Conservation (phyloP, 169 alveolate species). For the Eimeria zaria region DNA sequence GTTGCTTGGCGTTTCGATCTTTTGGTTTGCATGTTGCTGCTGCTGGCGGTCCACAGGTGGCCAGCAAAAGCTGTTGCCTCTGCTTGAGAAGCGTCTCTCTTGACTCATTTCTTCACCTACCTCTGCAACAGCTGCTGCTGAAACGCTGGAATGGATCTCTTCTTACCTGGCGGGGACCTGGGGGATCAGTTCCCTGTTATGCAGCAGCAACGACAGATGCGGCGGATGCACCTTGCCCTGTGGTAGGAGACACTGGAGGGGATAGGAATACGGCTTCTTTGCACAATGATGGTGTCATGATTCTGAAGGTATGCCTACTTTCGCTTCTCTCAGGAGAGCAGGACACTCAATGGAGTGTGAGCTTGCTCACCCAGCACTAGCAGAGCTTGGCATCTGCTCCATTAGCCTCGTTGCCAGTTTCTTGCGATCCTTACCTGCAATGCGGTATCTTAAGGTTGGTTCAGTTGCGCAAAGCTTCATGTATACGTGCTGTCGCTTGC, state of each 20-base stretch:
- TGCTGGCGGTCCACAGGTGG: slow-evolving; percentile 40
- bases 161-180: slow-evolving; percentile 64
- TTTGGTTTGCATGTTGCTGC: not conserved
- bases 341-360: not conserved
- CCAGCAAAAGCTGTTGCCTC: slow-evolving; percentile 45
- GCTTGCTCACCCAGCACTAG: not conserved
- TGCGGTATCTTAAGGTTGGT: not conserved
- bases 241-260: slow-evolving; percentile 63
- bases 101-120: slow-evolving; percentile 48
- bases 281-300: slow-evolving; percentile 60
- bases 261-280: slow-evolving; percentile 35
- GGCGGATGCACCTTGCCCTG: slow-evolving; percentile 6
- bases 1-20: not conserved
- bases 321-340: not conserved
- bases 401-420: not conserved
- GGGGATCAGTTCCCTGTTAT: slow-evolving; percentile 48
- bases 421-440: not conserved
- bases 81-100: slow-evolving; percentile 63
- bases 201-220: slow-evolving; percentile 21
- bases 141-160: slow-evolving; percentile 39
- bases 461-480: not conserved
- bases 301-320: slow-evolving; percentile 59
- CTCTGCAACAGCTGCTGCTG: slow-evolving; percentile 76
- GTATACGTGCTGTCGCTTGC: not conserved
- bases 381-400: not conserved